phyloP scores from a whole-genome alignment of 148 eudicot species.

The Cornus controversa region DNA sequence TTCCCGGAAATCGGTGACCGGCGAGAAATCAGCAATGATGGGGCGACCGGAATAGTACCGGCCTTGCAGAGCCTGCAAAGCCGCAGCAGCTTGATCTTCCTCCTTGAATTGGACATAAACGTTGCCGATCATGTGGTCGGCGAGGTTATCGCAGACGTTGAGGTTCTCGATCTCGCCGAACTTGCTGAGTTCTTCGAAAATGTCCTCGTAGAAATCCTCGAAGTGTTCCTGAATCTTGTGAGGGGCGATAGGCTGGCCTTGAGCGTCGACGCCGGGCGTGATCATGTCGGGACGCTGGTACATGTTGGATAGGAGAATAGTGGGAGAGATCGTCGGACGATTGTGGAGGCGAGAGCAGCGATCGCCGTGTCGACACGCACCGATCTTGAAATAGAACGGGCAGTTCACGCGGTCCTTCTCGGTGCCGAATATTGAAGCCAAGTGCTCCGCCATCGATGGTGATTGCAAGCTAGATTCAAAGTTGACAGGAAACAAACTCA shows the following conservation, averaged over 20 bases:
- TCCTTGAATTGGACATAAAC: constrained; percentile 77
- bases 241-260: constrained; percentile 67
- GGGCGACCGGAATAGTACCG: constrained; percentile 70
- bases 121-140: constrained; percentile 84
- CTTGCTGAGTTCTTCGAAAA: constrained; percentile 63
- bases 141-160: constrained; percentile 72
- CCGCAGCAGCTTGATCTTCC: constrained; percentile 73
- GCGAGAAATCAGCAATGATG: constrained; percentile 73
- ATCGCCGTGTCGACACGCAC: constrained; percentile 77
- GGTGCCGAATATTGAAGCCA: constrained; percentile 77
- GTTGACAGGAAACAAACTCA: not conserved
- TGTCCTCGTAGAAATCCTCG: constrained; percentile 72
- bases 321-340: constrained; percentile 61
- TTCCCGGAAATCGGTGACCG: constrained; percentile 77
- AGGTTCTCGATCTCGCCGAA: constrained; percentile 73
- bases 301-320: constrained; percentile 22
- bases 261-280: constrained; percentile 76
- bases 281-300: constrained; percentile 24
- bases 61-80: constrained; percentile 50
- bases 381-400: constrained; percentile 84
- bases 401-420: constrained; percentile 82
- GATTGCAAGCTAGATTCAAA: too few relatives aligned
- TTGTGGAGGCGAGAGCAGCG: constrained; percentile 79
- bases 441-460: constrained; percentile 64
- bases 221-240: constrained; percentile 57